These are phyloP conservation scores for Pseudodiploospora longispora DNA, from an alignment of 2,329 filamentous ascomycete species.

Conservation along the genomic window DNA sequence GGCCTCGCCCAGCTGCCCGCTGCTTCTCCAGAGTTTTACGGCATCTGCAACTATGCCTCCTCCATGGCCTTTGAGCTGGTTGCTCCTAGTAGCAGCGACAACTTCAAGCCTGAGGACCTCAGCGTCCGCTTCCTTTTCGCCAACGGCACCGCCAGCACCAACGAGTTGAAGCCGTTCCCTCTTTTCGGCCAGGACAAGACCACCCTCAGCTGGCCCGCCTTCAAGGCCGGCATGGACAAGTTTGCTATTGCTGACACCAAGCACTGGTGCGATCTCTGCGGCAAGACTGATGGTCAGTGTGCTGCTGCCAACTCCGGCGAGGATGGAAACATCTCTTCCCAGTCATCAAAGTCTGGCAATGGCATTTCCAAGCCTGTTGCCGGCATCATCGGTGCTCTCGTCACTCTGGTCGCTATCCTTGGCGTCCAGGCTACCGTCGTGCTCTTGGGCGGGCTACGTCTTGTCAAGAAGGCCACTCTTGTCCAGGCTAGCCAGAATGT, in stretches of 20 bases:
- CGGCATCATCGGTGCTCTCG: conserved; percentile 71
- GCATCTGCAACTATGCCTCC: conserved; percentile 76
- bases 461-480: conserved; percentile 40
- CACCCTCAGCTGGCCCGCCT: conserved; percentile 60
- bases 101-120: conserved; percentile 39
- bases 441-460: conserved; percentile 33
- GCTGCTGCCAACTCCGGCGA: conserved; percentile 27
- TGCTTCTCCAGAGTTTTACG: conserved; percentile 56
- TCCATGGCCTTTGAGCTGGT: conserved; percentile 72
- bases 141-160: conserved; percentile 46
- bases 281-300: conserved; percentile 62
- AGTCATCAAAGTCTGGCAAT: conserved; percentile 17
- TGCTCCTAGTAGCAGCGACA: conserved; percentile 46
- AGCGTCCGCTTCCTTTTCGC: conserved; percentile 53
- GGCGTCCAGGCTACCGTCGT: conserved; percentile 36
- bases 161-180: conserved; percentile 46
- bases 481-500: background rate
- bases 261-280: conserved; percentile 69
- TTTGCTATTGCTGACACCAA: conserved; percentile 58
- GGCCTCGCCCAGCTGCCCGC: conserved; percentile 45
- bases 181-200: conserved; percentile 51
- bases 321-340: conserved; percentile 12
- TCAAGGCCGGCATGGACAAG: conserved; percentile 52
- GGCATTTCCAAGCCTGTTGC: conserved; percentile 64
- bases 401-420: conserved; percentile 45